Evolutionary conservation across 139 green algal genomes (phyloP), one percentile per base, ranked within the genome.

Genomic region (Coelastrella sp.): DNA sequence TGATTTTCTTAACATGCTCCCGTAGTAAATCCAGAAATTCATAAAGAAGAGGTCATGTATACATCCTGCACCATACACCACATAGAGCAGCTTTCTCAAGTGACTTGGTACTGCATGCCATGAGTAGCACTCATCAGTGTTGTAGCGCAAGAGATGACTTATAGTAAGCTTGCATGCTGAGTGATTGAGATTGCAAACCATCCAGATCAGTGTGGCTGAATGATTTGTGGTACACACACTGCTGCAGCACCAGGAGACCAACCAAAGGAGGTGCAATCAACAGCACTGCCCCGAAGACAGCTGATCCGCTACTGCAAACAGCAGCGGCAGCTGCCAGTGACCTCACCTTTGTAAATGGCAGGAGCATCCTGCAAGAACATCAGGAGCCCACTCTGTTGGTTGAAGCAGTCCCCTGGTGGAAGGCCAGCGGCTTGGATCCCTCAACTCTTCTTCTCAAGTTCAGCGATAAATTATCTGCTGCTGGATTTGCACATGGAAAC

Each of bases 401-500:
- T 0, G 65, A 68, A 7, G 25, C 14, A 1, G 14, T 25, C 7
- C 7, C 65, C 1, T 89, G 85, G 85, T 89, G 85, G 85, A 57
- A 89, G 22, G 56, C 22, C 22, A 65, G 57, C 49, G 59, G 85
- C 11, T 25, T 89, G 4, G 73, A 89, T 19, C 73, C 85, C 6
- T 84, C 85, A 56, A 58, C 85, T 4, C 22, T 89, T 11, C 65
- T 89, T 57, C 58, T 89, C n/a, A 82, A 89, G 73, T 82, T 75
- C 72, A 78, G 82, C 72, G 58, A 20, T 35, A 25, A 76, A 12
- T n/a, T 49, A 49, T 49, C 35, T 57, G 79, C 56, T 27, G 14
- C 27, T 19, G 15, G 11, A 17, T 59, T 27, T 8, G 20, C 15
- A 5, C 20, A 57, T 8, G 20, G 57, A 56, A 85, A 19, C 57